Evolutionary conservation across 2,329 filamentous ascomycete species (phyloP).

Genomic region (Aspergillus sp.): DNA sequence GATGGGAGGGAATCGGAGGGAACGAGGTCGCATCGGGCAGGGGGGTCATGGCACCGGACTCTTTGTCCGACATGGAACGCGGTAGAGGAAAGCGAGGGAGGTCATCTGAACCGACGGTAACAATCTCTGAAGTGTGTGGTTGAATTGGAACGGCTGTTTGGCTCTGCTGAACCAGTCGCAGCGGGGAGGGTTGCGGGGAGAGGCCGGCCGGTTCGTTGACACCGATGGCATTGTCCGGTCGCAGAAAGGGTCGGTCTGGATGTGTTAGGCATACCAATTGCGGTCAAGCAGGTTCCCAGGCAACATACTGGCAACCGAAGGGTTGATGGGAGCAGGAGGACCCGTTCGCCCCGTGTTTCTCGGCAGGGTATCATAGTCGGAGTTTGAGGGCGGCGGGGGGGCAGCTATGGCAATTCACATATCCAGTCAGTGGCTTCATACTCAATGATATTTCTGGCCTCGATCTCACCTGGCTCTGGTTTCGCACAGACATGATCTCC

Average conservation of each 20-base stretch:
- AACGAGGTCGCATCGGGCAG: slow-evolving; percentile 20
- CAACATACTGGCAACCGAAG: slow-evolving; percentile 58
- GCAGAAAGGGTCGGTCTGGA: slow-evolving; percentile 44
- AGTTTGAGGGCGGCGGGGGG: slow-evolving; percentile 30
- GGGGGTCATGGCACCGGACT: slow-evolving; percentile 22
- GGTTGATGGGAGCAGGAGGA: slow-evolving; percentile 57
- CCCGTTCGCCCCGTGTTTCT: slow-evolving; percentile 40
- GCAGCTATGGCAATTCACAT: not conserved
- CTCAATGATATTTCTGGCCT: not conserved
- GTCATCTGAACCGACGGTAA: slow-evolving; percentile 49
- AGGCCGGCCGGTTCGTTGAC: slow-evolving; percentile 59
- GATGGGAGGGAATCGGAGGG: slow-evolving; percentile 19
- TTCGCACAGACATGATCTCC: slow-evolving; percentile 75
- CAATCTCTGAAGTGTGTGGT: slow-evolving; percentile 47
- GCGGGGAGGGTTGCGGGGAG: slow-evolving; percentile 60
- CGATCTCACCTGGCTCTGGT: slow-evolving; percentile 37
- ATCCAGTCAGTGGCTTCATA: slow-evolving; percentile 1
- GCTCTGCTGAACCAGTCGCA: slow-evolving; percentile 36
- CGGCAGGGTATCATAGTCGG: slow-evolving; percentile 24
- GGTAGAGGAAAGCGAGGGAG: slow-evolving; percentile 55
- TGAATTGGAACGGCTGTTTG: slow-evolving; percentile 38
- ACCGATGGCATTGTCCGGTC: slow-evolving; percentile 54
- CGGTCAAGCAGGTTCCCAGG: not conserved
- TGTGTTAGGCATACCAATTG: not conserved
- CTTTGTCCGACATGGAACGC: slow-evolving; percentile 28